These are phyloP conservation scores for Astrothelium macrocarpum DNA, from an alignment of 495 filamentous ascomycete species.

Conservation along the genomic window DNA sequence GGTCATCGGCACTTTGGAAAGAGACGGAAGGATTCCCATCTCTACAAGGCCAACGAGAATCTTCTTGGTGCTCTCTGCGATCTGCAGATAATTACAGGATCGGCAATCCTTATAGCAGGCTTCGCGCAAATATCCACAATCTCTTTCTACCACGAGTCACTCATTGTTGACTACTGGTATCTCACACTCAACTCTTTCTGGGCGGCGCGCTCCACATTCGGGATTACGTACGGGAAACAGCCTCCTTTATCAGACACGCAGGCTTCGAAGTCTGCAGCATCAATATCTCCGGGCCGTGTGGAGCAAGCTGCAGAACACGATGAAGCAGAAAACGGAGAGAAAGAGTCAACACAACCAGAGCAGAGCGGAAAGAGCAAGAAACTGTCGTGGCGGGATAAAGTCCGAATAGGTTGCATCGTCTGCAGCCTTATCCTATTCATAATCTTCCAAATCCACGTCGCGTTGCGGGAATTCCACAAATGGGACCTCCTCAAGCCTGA, in stretches of 20 bases:
- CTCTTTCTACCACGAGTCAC: background rate
- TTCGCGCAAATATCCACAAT: background rate
- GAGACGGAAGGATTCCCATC: background rate
- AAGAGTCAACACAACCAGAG: background rate
- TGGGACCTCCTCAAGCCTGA: background rate
- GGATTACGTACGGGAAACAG: background rate
- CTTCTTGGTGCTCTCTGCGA: constrained; percentile 1
- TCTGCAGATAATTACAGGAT: constrained; percentile 1
- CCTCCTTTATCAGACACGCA: background rate
- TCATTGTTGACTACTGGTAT: background rate
- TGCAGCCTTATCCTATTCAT: background rate
- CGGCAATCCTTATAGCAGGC: constrained; percentile 1
- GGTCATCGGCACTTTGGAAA: background rate
- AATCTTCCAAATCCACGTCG: background rate
- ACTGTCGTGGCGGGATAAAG: background rate
- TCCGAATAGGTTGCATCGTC: background rate
- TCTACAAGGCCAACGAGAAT: background rate
- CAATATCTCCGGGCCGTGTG: background rate
- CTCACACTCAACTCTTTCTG: constrained; percentile 8
- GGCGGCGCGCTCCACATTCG: background rate
- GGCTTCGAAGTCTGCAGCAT: background rate
- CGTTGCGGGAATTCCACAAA: background rate
- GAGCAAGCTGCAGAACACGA: background rate
- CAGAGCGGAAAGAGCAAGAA: background rate
- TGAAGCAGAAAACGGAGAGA: background rate